Conservation (phyloP, 495 filamentous ascomycete species). For the Penicillium odoratum region DNA sequence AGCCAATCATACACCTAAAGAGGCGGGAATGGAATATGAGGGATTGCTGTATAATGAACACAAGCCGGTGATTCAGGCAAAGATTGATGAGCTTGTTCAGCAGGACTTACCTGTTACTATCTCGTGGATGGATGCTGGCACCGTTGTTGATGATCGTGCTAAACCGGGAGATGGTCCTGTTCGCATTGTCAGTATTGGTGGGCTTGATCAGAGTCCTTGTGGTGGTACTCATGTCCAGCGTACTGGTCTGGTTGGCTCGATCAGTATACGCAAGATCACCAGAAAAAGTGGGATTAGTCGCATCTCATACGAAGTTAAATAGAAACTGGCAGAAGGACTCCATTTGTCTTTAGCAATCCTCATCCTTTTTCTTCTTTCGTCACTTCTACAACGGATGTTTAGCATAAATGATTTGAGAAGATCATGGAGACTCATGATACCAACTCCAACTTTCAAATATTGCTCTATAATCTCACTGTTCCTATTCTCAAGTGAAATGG, state of each 20-base stretch:
- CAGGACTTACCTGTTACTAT: slow-evolving; percentile 53
- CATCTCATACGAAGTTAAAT: slow-evolving; percentile 51
- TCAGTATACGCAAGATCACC: slow-evolving; percentile 60
- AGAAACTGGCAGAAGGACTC: not conserved
- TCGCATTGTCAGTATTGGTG: slow-evolving; percentile 56
- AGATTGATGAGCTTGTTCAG: slow-evolving; percentile 53
- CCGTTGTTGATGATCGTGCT: slow-evolving; percentile 48
- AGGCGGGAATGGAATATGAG: slow-evolving; percentile 59
- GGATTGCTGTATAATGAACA: slow-evolving; percentile 60
- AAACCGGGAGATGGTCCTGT: slow-evolving; percentile 34
- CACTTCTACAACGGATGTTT: too few relatives aligned
- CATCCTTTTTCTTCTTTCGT: too few relatives aligned
- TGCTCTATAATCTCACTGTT: too few relatives aligned
- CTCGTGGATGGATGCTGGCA: slow-evolving; percentile 42
- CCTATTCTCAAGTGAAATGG: too few relatives aligned
- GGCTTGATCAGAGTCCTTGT: slow-evolving; percentile 61
- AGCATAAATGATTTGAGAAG: too few relatives aligned
- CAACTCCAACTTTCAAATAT: too few relatives aligned
- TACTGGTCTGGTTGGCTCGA: slow-evolving; percentile 51
- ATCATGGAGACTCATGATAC: too few relatives aligned
- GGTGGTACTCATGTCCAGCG: slow-evolving; percentile 63
- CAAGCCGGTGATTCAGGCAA: slow-evolving; percentile 56
- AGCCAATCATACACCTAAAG: slow-evolving; percentile 61
- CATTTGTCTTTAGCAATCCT: not conserved
- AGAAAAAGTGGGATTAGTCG: slow-evolving; percentile 58